Evolutionary conservation across 1,139 yeast genomes (phyloP).

Genomic region (Kodamaea suecica): DNA sequence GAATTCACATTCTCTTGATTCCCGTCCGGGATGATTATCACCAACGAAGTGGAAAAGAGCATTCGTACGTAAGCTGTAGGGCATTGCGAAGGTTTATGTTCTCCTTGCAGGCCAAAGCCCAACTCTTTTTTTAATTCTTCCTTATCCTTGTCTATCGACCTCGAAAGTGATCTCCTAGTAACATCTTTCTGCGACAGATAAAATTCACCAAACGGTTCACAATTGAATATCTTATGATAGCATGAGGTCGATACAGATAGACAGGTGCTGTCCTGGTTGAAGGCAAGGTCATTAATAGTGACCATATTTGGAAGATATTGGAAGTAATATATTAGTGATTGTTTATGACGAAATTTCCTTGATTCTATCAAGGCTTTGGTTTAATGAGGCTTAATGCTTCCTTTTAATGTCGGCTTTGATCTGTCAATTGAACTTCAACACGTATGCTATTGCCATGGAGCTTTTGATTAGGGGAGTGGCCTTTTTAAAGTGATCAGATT

Average conservation of each 20-base stretch:
- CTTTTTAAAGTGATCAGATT: no score
- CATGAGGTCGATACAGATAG: conserved; percentile 36
- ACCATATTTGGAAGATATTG: neutral
- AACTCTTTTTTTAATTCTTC: conserved; percentile 1
- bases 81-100: no score
- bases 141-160: conserved; percentile 5
- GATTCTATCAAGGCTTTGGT: no score
- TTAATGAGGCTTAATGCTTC: no score
- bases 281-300: conserved; percentile 38
- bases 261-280: conserved; percentile 46
- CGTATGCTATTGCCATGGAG: no score
- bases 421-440: no score
- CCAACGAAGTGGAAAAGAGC: conserved; percentile 67
- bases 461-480: no score
- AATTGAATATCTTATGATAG: conserved; percentile 40
- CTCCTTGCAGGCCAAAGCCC: no score
- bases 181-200: conserved; percentile 22
- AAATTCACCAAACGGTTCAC: conserved; percentile 50
- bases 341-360: no score
- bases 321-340: no score
- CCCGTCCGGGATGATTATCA: conserved; percentile 56
- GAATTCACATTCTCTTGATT: no score
- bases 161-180: conserved; percentile 4
- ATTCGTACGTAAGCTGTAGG: conserved; percentile 47
- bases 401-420: no score